A percentile compares a stretch with the other conserved stretches of the same genome.
phyloP scores from a whole-genome alignment of 2,329 filamentous ascomycete species.

The Lecanicillium sp. region DNA sequence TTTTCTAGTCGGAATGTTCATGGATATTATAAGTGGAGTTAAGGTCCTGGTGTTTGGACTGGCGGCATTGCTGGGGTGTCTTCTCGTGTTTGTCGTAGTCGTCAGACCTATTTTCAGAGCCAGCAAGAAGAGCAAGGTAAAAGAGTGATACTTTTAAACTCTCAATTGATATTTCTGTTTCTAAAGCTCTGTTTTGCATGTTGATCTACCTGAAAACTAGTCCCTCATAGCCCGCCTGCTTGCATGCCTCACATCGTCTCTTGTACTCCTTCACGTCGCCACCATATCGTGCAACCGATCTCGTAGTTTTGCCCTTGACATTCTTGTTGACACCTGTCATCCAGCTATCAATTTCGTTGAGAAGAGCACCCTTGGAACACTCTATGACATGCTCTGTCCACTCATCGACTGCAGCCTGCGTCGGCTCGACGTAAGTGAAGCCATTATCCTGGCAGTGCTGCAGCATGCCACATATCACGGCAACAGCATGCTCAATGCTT shows the following conservation, averaged over 20 bases:
- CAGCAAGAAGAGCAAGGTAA: no score
- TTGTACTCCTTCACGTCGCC: slow-evolving; percentile 30
- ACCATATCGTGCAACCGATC: slow-evolving; percentile 22
- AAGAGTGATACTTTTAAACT: no score
- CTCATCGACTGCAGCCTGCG: slow-evolving; percentile 20
- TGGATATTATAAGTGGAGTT: no score
- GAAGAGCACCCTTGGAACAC: slow-evolving; percentile 32
- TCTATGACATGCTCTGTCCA: slow-evolving; percentile 39
- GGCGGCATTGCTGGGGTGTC: no score
- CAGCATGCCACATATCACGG: slow-evolving; percentile 11
- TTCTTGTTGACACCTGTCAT: slow-evolving; percentile 49
- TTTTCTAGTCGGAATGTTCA: no score
- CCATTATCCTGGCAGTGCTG: slow-evolving; percentile 17
- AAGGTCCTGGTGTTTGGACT: no score
- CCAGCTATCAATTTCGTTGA: slow-evolving; percentile 35
- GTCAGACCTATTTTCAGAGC: no score
- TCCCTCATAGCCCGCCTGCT: no score
- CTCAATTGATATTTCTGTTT: no score
- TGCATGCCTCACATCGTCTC: slow-evolving; percentile 15
- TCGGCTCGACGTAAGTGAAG: slow-evolving; percentile 28
- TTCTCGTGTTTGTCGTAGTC: no score
- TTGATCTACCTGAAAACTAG: no score
- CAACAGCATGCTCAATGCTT: slow-evolving; percentile 33
- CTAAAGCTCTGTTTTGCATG: no score
- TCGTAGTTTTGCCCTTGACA: slow-evolving; percentile 36